Evolutionary conservation across 495 filamentous ascomycete species (phyloP), one percentile per base, ranked within the genome.

Genomic region (Elaphomyces granulatus): DNA sequence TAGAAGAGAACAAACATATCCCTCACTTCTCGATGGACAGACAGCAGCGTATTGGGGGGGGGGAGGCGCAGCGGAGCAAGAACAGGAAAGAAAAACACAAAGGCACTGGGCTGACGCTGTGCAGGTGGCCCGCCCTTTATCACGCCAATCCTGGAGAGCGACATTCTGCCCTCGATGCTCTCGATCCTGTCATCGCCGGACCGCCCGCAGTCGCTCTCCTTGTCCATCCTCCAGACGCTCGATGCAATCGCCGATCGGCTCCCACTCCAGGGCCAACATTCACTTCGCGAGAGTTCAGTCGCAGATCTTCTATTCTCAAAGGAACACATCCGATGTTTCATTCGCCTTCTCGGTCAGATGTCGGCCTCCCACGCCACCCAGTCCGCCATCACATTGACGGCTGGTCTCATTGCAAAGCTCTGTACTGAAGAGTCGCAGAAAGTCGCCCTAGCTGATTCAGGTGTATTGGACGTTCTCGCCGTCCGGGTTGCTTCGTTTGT

Each of bases 41-140:
- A n/a, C n/a, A n/a, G n/a, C n/a, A n/a, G n/a, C n/a, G n/a, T n/a
- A n/a, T n/a, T n/a, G n/a, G n/a, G n/a, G n/a, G n/a, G n/a, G n/a
- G n/a, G n/a, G n/a, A n/a, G n/a, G n/a, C n/a, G n/a, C n/a, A n/a
- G n/a, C n/a, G n/a, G n/a, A n/a, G n/a, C n/a, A n/a, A n/a, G n/a
- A 12, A 28, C 23, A 12, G 23, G 12, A 28, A 28, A 6, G 23
- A 28, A 28, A 12, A 12, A 28, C 23, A 28, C 6, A 28, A 6
- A 12, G 12, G 23, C 12, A 12, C 6, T 28, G 23, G 23, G 23
- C 23, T 28, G 23, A 28, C 32, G 15, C 8, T 42, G 14, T 33
- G 42, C 53, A 94, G 87, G 84, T 51, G 88, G 90, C 20, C 73
- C 83, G 34, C 62, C 78, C 3, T 92, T 87, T 55, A 69, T 94